These are phyloP conservation scores for Fusarium palustre DNA, from an alignment of 2,329 filamentous ascomycete species.

Conservation along the genomic window DNA sequence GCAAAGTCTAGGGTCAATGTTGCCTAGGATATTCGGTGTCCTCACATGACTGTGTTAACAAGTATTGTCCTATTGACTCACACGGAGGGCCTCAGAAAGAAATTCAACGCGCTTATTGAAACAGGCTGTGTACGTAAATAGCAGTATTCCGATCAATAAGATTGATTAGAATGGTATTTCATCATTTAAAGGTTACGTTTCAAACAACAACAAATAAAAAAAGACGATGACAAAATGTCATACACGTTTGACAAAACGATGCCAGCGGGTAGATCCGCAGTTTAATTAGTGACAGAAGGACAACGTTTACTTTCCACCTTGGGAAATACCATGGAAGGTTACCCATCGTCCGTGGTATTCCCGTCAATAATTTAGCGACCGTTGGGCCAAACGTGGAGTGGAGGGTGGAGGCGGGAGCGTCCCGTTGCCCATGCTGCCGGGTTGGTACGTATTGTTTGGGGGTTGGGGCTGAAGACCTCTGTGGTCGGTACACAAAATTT, in stretches of 20 bases:
- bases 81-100: slow-evolving; percentile 33
- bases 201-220: background rate
- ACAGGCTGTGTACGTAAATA: slow-evolving; percentile 21
- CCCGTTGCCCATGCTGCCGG: slow-evolving; percentile 24
- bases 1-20: slow-evolving; percentile 8
- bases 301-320: slow-evolving; percentile 35
- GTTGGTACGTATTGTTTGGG: slow-evolving; percentile 32
- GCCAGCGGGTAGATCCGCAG: slow-evolving; percentile 40
- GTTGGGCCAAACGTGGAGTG: slow-evolving; percentile 20
- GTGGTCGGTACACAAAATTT: slow-evolving; percentile 34
- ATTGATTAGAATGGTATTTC: background rate
- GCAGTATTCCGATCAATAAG: slow-evolving; percentile 1
- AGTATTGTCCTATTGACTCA: slow-evolving; percentile 32
- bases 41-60: slow-evolving; percentile 32
- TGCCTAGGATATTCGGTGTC: slow-evolving; percentile 23
- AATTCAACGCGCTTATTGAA: slow-evolving; percentile 19
- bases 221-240: slow-evolving; percentile 1
- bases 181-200: slow-evolving; percentile 1
- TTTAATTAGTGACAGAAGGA: slow-evolving; percentile 24
- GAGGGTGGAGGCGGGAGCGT: slow-evolving; percentile 28
- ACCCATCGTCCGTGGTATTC: slow-evolving; percentile 21
- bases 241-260: slow-evolving; percentile 9
- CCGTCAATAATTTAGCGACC: slow-evolving; percentile 32
- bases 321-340: slow-evolving; percentile 34
- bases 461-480: slow-evolving; percentile 38